Percentiles rank a stretch among this genome's conserved stretches.
Conservation (phyloP, 1,284 basidiomycete genomes). For the Irpex rosettiformis region DNA sequence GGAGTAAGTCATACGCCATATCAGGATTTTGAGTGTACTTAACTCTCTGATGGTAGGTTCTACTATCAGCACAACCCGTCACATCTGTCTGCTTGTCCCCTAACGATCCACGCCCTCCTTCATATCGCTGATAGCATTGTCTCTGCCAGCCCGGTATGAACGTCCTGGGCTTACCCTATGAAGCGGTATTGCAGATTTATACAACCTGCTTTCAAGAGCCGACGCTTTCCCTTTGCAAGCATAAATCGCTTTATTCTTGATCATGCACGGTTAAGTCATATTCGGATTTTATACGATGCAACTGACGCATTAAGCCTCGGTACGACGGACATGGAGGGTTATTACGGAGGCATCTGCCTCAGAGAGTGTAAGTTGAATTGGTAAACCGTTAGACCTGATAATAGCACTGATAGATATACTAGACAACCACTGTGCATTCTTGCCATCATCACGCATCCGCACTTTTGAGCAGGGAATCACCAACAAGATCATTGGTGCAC, state of each 20-base stretch:
- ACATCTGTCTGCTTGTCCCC: constrained; percentile 32
- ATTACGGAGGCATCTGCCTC: neutral
- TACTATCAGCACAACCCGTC: constrained; percentile 35
- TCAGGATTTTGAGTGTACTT: no score
- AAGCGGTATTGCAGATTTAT: constrained; percentile 35
- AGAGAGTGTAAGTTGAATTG: neutral
- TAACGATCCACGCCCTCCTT: constrained; percentile 38
- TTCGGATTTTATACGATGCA: neutral
- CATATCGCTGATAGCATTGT: constrained; percentile 33
- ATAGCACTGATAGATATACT: neutral
- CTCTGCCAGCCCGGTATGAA: constrained; percentile 33
- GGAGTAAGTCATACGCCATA: no score
- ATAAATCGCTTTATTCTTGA: neutral
- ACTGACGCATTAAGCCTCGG: neutral
- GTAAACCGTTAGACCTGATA: neutral
- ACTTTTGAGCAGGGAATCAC: neutral
- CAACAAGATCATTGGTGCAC: neutral
- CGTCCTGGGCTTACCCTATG: constrained; percentile 36
- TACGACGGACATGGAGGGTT: neutral
- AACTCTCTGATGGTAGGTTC: constrained; percentile 29
- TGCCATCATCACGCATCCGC: neutral
- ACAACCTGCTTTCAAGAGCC: constrained; percentile 23
- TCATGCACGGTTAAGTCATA: neutral
- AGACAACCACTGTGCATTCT: neutral
- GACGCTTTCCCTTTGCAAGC: constrained; percentile 22